A percentile compares a stretch with the other conserved stretches of the same genome.
Conservation (phyloP, 1,139 yeast species). For the Nadsonia commutata region DNA sequence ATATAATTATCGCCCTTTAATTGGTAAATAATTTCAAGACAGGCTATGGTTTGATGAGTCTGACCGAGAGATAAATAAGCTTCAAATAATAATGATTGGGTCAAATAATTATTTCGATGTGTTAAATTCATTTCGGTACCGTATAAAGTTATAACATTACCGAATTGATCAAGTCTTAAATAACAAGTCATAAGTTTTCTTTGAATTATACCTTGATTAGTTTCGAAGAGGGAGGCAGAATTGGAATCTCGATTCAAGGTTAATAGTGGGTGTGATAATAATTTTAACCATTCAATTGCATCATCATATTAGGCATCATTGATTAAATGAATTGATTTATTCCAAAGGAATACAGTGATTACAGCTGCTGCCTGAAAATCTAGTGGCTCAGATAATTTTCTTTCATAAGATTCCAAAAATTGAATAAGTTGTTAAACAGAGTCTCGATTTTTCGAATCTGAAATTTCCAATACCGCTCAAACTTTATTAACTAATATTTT, state of each 20-base stretch:
- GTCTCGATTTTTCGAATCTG: no score
- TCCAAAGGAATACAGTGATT: background rate
- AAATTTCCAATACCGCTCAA: background rate
- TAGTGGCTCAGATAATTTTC: background rate
- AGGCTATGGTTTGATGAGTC: background rate
- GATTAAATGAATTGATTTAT: background rate
- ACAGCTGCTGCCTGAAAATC: background rate
- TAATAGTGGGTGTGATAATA: background rate
- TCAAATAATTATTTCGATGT: no score
- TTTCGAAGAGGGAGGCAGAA: background rate
- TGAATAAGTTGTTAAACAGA: no score
- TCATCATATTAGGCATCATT: background rate
- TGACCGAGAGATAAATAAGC: background rate
- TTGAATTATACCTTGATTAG: background rate
- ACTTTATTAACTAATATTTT: background rate
- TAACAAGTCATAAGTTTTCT: background rate
- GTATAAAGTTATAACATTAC: background rate
- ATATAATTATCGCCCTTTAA: background rate
- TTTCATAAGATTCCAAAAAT: background rate
- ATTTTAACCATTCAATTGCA: background rate
- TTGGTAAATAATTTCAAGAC: background rate
- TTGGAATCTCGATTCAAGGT: background rate
- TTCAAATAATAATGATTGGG: background rate
- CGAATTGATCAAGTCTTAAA: background rate
- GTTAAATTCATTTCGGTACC: background rate